A percentile compares a stretch with the other conserved stretches of the same genome.
Conservation (phyloP, 2,329 filamentous ascomycete genomes). For the Stemphylium vesicarium region DNA sequence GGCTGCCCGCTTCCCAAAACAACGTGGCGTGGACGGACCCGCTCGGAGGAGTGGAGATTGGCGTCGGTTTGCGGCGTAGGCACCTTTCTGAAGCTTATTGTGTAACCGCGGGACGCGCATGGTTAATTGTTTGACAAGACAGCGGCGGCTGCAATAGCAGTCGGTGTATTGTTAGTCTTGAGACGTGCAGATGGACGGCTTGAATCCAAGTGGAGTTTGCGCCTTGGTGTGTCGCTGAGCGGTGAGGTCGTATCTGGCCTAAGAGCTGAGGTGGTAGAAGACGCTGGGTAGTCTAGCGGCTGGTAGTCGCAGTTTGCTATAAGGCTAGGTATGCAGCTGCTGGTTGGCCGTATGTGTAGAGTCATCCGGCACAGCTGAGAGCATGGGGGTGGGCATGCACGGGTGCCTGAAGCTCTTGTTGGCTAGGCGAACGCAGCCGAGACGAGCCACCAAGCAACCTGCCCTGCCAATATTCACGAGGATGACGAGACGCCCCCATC, state of each 20-base stretch:
- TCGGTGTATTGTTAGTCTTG: no score
- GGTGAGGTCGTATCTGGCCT: no score
- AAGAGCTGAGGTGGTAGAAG: no score
- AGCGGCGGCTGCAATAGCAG: no score
- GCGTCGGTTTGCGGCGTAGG: slow-evolving; percentile 7
- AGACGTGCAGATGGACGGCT: no score
- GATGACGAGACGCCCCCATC: slow-evolving; percentile 14
- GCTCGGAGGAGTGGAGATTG: slow-evolving; percentile 5
- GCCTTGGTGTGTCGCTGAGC: no score
- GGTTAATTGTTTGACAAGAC: not conserved
- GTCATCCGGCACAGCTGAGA: slow-evolving; percentile 10
- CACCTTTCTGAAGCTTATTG: not conserved
- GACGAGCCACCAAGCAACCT: not conserved
- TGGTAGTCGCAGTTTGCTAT: slow-evolving; percentile 1
- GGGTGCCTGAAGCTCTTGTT: slow-evolving; percentile 6
- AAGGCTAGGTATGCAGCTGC: slow-evolving; percentile 3
- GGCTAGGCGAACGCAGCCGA: slow-evolving; percentile 14
- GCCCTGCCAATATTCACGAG: slow-evolving; percentile 14
- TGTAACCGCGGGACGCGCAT: slow-evolving; percentile 17
- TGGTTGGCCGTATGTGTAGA: slow-evolving; percentile 12
- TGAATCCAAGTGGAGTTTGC: no score
- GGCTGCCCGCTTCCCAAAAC: slow-evolving; percentile 11
- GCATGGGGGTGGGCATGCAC: not conserved
- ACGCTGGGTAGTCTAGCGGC: slow-evolving; percentile 1
- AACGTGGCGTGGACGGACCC: slow-evolving; percentile 12